Evolutionary conservation across 352 stramenopile species (phyloP), one percentile per base, ranked within the genome.

Genomic region (Phytophthora syringae): DNA sequence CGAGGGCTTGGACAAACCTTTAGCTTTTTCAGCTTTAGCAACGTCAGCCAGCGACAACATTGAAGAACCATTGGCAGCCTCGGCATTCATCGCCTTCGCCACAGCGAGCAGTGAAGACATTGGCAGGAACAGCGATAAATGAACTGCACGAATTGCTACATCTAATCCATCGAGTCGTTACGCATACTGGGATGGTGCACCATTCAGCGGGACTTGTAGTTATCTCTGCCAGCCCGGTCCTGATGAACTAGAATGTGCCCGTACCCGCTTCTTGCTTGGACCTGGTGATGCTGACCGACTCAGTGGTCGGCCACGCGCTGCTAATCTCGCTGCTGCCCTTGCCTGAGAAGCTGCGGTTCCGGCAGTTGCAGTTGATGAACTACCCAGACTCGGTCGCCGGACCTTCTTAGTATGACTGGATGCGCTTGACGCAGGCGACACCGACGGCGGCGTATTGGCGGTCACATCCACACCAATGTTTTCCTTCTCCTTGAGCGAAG

Each of bases 401-500:
- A 68, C 20, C 32, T 57, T 65, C 32, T 68, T 67, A 0, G 34
- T n/a, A 5, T 32, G 18, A 13, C 52, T 68, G 13, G 48, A 75
- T 45, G 28, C 25, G 27, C 56, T 75, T 1, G 53, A 70, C 10
- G 32, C 45, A 45, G 67, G 60, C 5, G 67, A 70, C 44, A 68
- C 50, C 5, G 56, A 65, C 21, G 67, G 37, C 24, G 66, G 64
- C 30, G 66, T 65, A 39, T 73, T 73, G 5, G 28, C 64, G 13
- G 48, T 45, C n/a, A 56, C 49, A 3, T 70, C 70, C 34, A 74
- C 66, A 18, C 72, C 71, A 44, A 90, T 62, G 42, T 93, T 93
- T 44, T 93, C 84, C 60, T 93, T 92, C 58, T 92, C 83, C 52
- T 85, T 89, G 27, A 90, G 57, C 18, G 69, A 65, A 12, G 60